Conservation (phyloP, 345 rosid species). For the Ricinus communis region DNA sequence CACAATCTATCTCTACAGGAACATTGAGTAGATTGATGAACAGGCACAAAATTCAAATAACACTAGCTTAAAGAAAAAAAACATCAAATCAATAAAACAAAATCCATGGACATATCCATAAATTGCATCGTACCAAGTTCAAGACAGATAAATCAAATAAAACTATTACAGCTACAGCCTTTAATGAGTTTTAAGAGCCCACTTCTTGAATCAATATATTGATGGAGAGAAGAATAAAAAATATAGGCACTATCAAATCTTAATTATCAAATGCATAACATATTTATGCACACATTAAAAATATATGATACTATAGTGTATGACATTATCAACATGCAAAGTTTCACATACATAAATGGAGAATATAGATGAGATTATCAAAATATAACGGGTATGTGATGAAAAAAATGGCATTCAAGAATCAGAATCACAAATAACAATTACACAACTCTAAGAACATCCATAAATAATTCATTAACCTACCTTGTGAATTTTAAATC, state of each 20-base stretch:
- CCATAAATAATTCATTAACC: neutral
- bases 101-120: slow-evolving; percentile 1
- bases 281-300: neutral
- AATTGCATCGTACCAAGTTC: slow-evolving; percentile 1
- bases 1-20: neutral
- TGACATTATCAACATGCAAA: too few relatives aligned
- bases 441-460: neutral
- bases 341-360: neutral
- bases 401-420: neutral
- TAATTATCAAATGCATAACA: neutral
- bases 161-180: neutral
- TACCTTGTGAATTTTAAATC: slow-evolving; percentile 12
- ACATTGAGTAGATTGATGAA: neutral
- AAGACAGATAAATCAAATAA: neutral
- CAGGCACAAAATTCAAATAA: neutral
- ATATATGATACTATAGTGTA: too few relatives aligned
- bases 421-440: neutral
- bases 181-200: neutral
- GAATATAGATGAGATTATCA: neutral
- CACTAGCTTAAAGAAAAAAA: slow-evolving; percentile 4
- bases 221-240: neutral
- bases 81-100: slow-evolving; percentile 9
- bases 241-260: neutral
- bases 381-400: neutral
- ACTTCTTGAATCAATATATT: neutral